Conservation (phyloP, 768 basidiomycete genomes). For the Kwoniella dendrophila region DNA sequence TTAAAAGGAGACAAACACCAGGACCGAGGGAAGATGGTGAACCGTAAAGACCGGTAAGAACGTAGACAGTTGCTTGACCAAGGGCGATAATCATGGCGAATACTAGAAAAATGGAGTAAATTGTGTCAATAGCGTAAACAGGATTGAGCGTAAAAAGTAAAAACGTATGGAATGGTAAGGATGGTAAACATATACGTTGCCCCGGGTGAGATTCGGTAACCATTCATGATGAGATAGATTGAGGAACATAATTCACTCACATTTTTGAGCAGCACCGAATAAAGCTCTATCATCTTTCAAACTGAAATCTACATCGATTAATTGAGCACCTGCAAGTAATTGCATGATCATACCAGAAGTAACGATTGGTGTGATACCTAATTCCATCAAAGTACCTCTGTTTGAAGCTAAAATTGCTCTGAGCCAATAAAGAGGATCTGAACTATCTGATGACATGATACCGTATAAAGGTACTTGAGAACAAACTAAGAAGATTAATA, state of each 20-base stretch:
- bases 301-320: conserved; percentile 96
- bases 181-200: too few relatives aligned
- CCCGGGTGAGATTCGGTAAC: too few relatives aligned
- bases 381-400: conserved; percentile 98
- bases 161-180: too few relatives aligned
- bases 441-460: conserved; percentile 99
- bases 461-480: conserved; percentile 99
- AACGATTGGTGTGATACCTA: conserved; percentile 96
- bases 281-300: conserved; percentile 95
- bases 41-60: conserved; percentile 94
- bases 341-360: conserved; percentile 99
- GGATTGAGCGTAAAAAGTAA: too few relatives aligned
- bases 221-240: background rate
- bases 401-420: conserved; percentile 98
- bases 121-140: background rate
- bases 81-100: conserved; percentile 96
- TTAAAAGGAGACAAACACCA: conserved; percentile 93
- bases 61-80: conserved; percentile 95
- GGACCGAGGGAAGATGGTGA: conserved; percentile 90
- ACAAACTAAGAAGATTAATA: conserved; percentile 99
- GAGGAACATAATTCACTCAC: conserved; percentile 63
- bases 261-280: conserved; percentile 94
- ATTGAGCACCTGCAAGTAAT: conserved; percentile 92
- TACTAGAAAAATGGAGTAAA: conserved; percentile 65
- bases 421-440: conserved; percentile 99